A percentile compares a stretch with the other conserved stretches of the same genome.
These are phyloP conservation scores for Claviceps paspali DNA, from an alignment of 2,329 filamentous ascomycete species.

Conservation along the genomic window DNA sequence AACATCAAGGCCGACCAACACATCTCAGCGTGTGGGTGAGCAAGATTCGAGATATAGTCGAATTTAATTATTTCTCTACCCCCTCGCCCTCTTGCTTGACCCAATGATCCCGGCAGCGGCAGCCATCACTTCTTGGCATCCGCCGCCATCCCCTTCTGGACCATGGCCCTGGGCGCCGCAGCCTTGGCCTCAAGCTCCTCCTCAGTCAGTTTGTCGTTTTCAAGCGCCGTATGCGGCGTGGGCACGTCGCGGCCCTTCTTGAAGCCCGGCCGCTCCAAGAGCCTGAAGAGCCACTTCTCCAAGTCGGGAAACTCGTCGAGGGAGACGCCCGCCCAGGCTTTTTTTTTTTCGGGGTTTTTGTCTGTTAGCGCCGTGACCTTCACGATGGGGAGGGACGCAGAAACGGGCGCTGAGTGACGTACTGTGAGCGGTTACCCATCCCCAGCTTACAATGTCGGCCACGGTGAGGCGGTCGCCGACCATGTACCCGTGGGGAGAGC, in stretches of 20 bases:
- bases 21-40: no score
- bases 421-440: constrained; percentile 51
- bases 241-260: constrained; percentile 67
- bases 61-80: no score
- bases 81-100: no score
- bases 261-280: constrained; percentile 54
- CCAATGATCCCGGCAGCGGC: no score
- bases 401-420: constrained; percentile 9
- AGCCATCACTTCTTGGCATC: constrained; percentile 35
- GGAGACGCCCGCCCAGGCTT: constrained; percentile 29
- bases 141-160: constrained; percentile 53
- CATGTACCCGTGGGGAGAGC: constrained; percentile 39
- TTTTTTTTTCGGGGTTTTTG: not conserved
- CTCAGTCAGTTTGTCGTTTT: constrained; percentile 26
- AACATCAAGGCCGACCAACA: no score
- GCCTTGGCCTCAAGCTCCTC: constrained; percentile 43
- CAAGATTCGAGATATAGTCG: no score
- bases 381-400: not conserved
- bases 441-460: constrained; percentile 69
- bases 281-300: constrained; percentile 60
- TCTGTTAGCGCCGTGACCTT: no score
- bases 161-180: constrained; percentile 40
- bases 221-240: constrained; percentile 44
- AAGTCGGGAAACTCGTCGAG: constrained; percentile 62
- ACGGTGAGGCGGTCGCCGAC: constrained; percentile 56